Evolutionary conservation across 1,139 yeast species (phyloP), one percentile per base, ranked within the genome.

Genomic region (Taphrina confusa): DNA sequence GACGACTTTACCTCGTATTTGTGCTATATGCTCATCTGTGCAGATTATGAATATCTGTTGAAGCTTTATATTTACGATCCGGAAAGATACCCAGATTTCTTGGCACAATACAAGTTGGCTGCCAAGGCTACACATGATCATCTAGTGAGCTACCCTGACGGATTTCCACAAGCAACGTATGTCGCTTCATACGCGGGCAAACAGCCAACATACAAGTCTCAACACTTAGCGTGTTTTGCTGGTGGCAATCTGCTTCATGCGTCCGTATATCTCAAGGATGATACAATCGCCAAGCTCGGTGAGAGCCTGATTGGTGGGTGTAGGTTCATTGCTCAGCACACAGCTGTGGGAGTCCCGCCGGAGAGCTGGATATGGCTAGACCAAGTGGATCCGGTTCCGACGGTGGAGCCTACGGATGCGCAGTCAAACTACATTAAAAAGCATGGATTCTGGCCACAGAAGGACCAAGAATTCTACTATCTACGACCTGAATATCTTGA

Each of bases 401-500:
- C 37, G n/a, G 36, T 34, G 16, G 36, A 46, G 42, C 47, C 46
- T 5, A 37, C 33, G 16, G 47, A 40, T 23, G 23, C 27, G 6
- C 47, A 30, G 49, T 30, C 46, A 22, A 37, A 46, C 5, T 36
- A 33, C n/a, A n/a, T 34, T 20, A 20, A 23, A 3, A 33, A 12
- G 6, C 44, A 36, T n/a, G 66, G 65, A 2, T 64, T 34, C 47
- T 63, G 65, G 66, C 47, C 62, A 1, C 68, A 78, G 66, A 83
- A 91, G 70, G 82, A 78, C 57, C 96, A 89, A 71, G 37, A 45
- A 16, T 45, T 22, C 25, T 88, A 89, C 71, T 75, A 88, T 65
- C 96, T 90, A 73, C 80, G 97, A 66, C 97, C 97, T 1, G 97
- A 91, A 70, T 87, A 96, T 0, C 95, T 90, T 4, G 97, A 91